Conservation (phyloP, 164 flowering plant species). For the Magnolia changhungtana region DNA sequence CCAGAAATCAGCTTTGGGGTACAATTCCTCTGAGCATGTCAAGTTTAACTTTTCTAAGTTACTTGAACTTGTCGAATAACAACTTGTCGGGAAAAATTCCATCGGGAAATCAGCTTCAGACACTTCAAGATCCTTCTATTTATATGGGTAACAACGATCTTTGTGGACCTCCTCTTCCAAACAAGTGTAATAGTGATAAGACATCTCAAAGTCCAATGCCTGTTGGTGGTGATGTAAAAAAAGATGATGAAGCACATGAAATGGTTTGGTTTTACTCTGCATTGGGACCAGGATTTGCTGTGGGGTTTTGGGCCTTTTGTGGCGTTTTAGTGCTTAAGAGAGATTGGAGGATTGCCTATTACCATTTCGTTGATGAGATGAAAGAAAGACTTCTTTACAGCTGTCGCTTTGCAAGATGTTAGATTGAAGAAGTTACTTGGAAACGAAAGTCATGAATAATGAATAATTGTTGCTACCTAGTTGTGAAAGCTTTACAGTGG, state of each 20-base stretch:
- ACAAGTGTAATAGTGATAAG: slow-evolving; percentile 8
- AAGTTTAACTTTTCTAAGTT: slow-evolving; percentile 4
- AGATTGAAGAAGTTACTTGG: no score
- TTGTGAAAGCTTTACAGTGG: no score
- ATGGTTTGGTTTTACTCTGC: slow-evolving; percentile 5
- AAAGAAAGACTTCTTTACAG: no score
- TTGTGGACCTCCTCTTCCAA: slow-evolving; percentile 13
- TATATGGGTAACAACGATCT: slow-evolving; percentile 11
- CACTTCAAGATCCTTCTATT: slow-evolving; percentile 10
- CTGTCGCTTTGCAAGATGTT: no score
- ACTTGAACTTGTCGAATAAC: slow-evolving; percentile 23
- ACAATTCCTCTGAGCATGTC: slow-evolving; percentile 17
- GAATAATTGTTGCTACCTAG: no score
- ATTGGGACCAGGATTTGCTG: slow-evolving; percentile 13
- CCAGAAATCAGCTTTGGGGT: slow-evolving; percentile 18
- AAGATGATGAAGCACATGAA: not conserved
- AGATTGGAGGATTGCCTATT: slow-evolving; percentile 16
- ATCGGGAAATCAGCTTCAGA: slow-evolving; percentile 13
- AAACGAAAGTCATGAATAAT: no score
- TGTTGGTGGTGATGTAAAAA: not conserved
- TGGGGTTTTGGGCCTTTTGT: slow-evolving; percentile 14
- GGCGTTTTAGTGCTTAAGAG: slow-evolving; percentile 9
- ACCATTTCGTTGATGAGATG: no score
- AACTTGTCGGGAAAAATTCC: slow-evolving; percentile 22
- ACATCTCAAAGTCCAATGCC: not conserved